Base-by-base conservation (phyloP, 768 basidiomycete genomes). In the Pleurotus salmoneostramineus region DNA sequence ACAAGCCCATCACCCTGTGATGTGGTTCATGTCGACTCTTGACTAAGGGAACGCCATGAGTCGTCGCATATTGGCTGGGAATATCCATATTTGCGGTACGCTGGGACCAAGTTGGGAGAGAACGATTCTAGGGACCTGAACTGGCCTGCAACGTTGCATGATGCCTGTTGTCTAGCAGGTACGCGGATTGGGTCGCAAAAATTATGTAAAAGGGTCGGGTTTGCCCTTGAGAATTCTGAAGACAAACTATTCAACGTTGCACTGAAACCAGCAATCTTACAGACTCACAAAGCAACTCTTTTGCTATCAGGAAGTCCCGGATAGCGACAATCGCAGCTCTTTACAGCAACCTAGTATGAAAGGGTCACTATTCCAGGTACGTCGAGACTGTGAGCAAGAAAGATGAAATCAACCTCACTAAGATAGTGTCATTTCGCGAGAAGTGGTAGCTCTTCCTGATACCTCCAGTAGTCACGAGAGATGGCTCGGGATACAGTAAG, bases 1-100 rank as follows among this genome's bases (percentile, higher is more conserved):
- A 55, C 40, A 55, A 44, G 52, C 52, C 52, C 52, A 55, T 55
- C 52, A 55, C 52, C 52, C 52, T 44, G 43, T 55, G 32, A 55
- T 55, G 15, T 14, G 40, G 36, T 55, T 43, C 52, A 55, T 33
- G 52, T 37, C 43, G 52, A 21, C 17, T n/a, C 52, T 44, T 55
- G 52, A 55, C 52, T 55, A 55, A 55, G 12, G 40, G 40, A 27
- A 51, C 32, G 21, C 34, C 50, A 51, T 35, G 50, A 32, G 21
- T 27, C 21, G 33, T 6, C 36, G 14, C 15, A n/a, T 15, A 51
- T 14, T 14, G 36, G 50, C 33, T 15, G 14, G 31, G 32, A 21
- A 12, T 11, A 11, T 35, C 50, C 14, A 36, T 37, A 34, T 37
- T 15, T 17, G n/a, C 11, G 15, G 8, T 17, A 17, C 44, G 44